Evolutionary conservation across 1,284 basidiomycete species (phyloP).

Genomic region (Cryptococcus jaspeensis): DNA sequence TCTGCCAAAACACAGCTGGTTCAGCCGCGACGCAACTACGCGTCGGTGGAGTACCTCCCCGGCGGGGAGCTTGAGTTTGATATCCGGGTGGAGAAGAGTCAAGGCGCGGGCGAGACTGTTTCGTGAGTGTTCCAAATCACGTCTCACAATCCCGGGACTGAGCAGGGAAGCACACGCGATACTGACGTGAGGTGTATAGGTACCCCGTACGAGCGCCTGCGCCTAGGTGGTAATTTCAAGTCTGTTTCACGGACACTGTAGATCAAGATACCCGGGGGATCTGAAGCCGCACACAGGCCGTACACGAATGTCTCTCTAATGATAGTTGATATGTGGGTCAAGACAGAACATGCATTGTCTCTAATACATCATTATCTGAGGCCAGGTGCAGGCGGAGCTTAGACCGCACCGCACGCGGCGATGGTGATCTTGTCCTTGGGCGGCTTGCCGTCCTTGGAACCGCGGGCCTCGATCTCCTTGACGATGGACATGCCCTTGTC

Average conservation of each 20-base stretch:
- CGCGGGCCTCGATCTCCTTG: constrained; percentile 60
- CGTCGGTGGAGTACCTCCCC: constrained; percentile 65
- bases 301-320: no score
- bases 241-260: background rate
- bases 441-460: constrained; percentile 43
- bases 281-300: no score
- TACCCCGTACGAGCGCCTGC: constrained; percentile 39
- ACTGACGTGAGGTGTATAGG: constrained; percentile 8
- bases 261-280: background rate
- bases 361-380: no score
- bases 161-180: background rate
- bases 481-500: constrained; percentile 79
- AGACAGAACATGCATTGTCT: no score
- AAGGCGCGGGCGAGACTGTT: constrained; percentile 73
- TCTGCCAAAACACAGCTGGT: constrained; percentile 56
- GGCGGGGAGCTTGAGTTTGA: constrained; percentile 78
- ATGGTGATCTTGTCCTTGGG: constrained; percentile 46
- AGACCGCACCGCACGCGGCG: constrained; percentile 43
- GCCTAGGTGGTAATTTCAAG: constrained; percentile 27
- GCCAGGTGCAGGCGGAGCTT: background rate
- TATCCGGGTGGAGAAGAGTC: constrained; percentile 79
- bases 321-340: no score
- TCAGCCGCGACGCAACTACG: constrained; percentile 89
- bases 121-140: constrained; percentile 55
- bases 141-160: background rate